Evolutionary conservation across 495 filamentous ascomycete species (phyloP).

Genomic region (Apodospora peruviana): DNA sequence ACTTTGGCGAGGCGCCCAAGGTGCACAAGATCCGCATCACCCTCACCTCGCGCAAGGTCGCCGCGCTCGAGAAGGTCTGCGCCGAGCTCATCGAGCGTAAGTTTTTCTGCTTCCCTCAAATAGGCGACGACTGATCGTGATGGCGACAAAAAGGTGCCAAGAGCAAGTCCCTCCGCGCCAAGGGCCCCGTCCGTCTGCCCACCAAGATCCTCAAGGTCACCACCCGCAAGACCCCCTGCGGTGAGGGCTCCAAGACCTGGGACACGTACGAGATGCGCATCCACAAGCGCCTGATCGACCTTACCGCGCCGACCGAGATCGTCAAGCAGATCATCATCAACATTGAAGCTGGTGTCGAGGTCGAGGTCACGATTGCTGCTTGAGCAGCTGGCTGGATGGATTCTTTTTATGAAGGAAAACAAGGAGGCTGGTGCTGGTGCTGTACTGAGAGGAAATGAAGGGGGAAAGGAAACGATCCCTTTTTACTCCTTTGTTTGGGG

Average conservation of each 20-base stretch:
- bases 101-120: not conserved
- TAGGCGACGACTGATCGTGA: not conserved
- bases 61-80: slow-evolving; percentile 96
- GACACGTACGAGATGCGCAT: slow-evolving; percentile 99
- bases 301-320: slow-evolving; percentile 96
- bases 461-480: not conserved
- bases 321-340: slow-evolving; percentile 99
- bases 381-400: slow-evolving; percentile 39
- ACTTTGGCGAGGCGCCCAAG: slow-evolving; percentile 67
- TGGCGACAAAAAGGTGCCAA: slow-evolving; percentile 50
- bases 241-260: slow-evolving; percentile 99
- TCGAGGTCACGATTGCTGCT: slow-evolving; percentile 99
- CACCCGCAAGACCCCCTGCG: slow-evolving; percentile 75
- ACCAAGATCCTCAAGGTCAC: slow-evolving; percentile 97
- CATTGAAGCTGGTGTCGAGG: slow-evolving; percentile 99
- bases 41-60: slow-evolving; percentile 87
- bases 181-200: slow-evolving; percentile 97
- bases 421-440: too few relatives aligned
- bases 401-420: not conserved
- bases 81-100: slow-evolving; percentile 89
- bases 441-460: too few relatives aligned
- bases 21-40: slow-evolving; percentile 99
- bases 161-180: slow-evolving; percentile 95
- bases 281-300: slow-evolving; percentile 82
- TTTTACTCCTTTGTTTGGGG: not conserved